phyloP scores from a whole-genome alignment of 2,329 filamentous ascomycete species.

The Alternaria novae-zelandiae region DNA sequence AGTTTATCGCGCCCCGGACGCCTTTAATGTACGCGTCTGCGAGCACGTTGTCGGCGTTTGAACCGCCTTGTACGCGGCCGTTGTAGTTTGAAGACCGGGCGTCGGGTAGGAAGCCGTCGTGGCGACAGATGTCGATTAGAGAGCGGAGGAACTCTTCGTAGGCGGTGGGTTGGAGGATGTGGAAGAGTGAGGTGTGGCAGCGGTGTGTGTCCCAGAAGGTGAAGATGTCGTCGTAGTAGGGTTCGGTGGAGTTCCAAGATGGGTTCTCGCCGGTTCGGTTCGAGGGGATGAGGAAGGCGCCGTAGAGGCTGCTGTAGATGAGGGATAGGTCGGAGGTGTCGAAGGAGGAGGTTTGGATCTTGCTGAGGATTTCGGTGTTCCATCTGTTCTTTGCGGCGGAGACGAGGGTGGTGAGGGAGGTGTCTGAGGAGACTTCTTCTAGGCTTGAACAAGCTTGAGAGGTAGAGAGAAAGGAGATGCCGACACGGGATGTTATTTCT shows the following conservation, averaged over 20 bases:
- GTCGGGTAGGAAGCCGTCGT: slow-evolving; percentile 70
- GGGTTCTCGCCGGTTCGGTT: slow-evolving; percentile 77
- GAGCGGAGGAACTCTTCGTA: slow-evolving; percentile 72
- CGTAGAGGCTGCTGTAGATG: slow-evolving; percentile 72
- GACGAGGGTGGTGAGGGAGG: slow-evolving; percentile 54
- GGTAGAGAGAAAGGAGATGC: slow-evolving; percentile 71
- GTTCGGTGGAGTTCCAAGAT: slow-evolving; percentile 64
- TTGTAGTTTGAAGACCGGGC: slow-evolving; percentile 73
- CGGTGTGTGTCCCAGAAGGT: slow-evolving; percentile 72
- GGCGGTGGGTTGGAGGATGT: slow-evolving; percentile 67
- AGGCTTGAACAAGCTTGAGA: slow-evolving; percentile 66
- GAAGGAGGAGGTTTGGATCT: slow-evolving; percentile 66
- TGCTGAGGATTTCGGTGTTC: slow-evolving; percentile 68
- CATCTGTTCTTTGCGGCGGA: slow-evolving; percentile 60
- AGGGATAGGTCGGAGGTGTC: slow-evolving; percentile 63
- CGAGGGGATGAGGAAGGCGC: slow-evolving; percentile 72
- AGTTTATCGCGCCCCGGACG: slow-evolving; percentile 67
- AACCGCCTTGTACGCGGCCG: slow-evolving; percentile 72
- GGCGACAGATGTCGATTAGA: slow-evolving; percentile 70
- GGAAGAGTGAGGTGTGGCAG: slow-evolving; percentile 68
- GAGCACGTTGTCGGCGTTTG: slow-evolving; percentile 73
- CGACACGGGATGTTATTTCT: slow-evolving; percentile 64
- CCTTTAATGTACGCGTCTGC: slow-evolving; percentile 76
- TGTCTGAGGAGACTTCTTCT: slow-evolving; percentile 61
- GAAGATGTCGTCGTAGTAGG: slow-evolving; percentile 75